Conservation (phyloP, 2,329 filamentous ascomycete genomes). For the Penicillium sumatraense region DNA sequence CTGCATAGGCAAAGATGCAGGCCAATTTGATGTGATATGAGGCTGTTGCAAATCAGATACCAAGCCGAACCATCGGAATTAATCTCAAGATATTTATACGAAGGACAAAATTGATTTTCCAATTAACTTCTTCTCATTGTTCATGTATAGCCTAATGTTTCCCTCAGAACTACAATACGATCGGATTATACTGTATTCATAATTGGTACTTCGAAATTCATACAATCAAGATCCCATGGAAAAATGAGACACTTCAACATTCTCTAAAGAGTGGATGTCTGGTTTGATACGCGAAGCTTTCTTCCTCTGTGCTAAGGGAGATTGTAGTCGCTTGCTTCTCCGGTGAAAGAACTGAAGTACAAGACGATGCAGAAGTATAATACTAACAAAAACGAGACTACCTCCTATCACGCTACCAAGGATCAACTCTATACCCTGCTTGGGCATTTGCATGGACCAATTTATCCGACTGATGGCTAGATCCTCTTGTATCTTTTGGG, state of each 20-base stretch:
- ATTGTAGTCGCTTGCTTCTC: neutral
- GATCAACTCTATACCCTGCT: neutral
- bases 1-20: neutral
- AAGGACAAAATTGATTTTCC: no score
- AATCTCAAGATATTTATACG: no score
- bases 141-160: no score
- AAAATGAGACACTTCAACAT: neutral
- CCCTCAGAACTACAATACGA: neutral
- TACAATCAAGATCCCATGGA: neutral
- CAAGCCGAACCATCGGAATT: no score
- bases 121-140: no score
- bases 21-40: neutral
- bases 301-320: neutral
- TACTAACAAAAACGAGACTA: neutral
- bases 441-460: neutral
- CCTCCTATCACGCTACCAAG: neutral
- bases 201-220: neutral
- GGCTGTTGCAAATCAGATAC: no score
- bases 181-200: neutral
- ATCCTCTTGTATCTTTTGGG: neutral
- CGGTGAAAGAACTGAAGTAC: neutral
- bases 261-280: neutral
- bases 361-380: neutral
- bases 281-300: neutral
- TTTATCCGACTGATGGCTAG: neutral